phyloP scores from a whole-genome alignment of 78 protist species.

The Dictyostelium purpureum region DNA sequence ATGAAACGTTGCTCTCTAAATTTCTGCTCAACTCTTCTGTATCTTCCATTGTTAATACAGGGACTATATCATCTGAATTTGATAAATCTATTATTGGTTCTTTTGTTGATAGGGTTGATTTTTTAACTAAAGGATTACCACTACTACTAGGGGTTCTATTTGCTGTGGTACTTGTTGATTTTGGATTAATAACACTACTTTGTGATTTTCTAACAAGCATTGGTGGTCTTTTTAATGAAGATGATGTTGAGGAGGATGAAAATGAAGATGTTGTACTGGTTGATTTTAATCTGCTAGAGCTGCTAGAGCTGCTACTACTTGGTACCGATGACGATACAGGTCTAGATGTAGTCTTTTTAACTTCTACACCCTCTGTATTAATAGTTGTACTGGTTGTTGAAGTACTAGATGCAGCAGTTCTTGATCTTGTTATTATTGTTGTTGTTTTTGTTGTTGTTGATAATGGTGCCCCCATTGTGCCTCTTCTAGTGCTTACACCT shows the following conservation, averaged over 20 bases:
- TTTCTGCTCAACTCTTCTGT: background rate
- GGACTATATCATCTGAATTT: too few relatives aligned
- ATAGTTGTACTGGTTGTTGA: background rate
- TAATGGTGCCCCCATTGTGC: too few relatives aligned
- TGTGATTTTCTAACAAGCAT: background rate
- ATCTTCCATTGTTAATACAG: too few relatives aligned
- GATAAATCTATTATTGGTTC: background rate
- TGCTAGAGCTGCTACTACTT: background rate
- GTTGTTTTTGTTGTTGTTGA: background rate
- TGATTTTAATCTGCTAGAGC: background rate
- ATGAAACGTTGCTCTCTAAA: background rate
- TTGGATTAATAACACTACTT: background rate
- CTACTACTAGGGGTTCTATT: background rate
- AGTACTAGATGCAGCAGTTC: background rate
- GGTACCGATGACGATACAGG: background rate
- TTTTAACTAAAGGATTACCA: background rate
- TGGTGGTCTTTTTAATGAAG: constrained; percentile 10
- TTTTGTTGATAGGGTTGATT: background rate
- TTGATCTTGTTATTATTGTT: background rate
- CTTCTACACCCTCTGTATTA: background rate
- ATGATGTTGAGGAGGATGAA: background rate
- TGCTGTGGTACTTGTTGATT: background rate
- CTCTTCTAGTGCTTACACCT: background rate
- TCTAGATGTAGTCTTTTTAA: background rate
- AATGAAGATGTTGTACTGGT: constrained; percentile 4